phyloP scores from a whole-genome alignment of 2,329 filamentous ascomycete genomes.

The Hypoxylon sp. region DNA sequence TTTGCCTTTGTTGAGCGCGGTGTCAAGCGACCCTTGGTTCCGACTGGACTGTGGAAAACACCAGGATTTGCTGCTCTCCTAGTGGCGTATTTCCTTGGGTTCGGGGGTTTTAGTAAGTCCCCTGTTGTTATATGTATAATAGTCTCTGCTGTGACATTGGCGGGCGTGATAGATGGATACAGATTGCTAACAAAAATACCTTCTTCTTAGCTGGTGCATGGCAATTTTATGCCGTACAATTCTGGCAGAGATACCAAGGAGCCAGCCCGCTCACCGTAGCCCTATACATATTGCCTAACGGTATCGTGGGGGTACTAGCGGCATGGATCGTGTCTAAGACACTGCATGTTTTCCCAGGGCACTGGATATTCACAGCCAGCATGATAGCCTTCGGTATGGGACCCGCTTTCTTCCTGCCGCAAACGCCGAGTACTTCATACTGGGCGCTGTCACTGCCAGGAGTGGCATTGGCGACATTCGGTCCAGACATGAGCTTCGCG shows the following conservation, averaged over 20 bases:
- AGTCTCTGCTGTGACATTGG: neutral
- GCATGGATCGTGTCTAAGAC: slow-evolving; percentile 63
- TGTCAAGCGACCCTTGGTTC: slow-evolving; percentile 54
- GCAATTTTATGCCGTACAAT: slow-evolving; percentile 59
- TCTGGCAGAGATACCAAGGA: slow-evolving; percentile 57
- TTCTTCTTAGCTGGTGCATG: slow-evolving; percentile 47
- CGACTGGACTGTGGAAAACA: slow-evolving; percentile 59
- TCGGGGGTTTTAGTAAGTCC: slow-evolving; percentile 51
- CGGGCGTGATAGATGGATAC: neutral
- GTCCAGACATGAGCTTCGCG: slow-evolving; percentile 63
- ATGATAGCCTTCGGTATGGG: slow-evolving; percentile 55
- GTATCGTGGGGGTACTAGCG: slow-evolving; percentile 60
- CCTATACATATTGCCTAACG: slow-evolving; percentile 63
- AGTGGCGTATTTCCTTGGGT: slow-evolving; percentile 61
- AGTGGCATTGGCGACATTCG: slow-evolving; percentile 62
- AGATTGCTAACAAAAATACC: slow-evolving; percentile 14
- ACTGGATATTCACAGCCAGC: slow-evolving; percentile 62
- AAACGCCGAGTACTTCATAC: slow-evolving; percentile 59
- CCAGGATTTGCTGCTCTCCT: slow-evolving; percentile 61
- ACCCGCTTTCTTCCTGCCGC: slow-evolving; percentile 51
- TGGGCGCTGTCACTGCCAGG: slow-evolving; percentile 63
- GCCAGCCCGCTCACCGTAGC: slow-evolving; percentile 59
- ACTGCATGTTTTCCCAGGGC: slow-evolving; percentile 62
- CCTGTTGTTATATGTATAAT: neutral
- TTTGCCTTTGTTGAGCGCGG: slow-evolving; percentile 54